These are phyloP conservation scores for Xylaria sp. DNA, from an alignment of 2,329 filamentous ascomycete species.

Conservation along the genomic window DNA sequence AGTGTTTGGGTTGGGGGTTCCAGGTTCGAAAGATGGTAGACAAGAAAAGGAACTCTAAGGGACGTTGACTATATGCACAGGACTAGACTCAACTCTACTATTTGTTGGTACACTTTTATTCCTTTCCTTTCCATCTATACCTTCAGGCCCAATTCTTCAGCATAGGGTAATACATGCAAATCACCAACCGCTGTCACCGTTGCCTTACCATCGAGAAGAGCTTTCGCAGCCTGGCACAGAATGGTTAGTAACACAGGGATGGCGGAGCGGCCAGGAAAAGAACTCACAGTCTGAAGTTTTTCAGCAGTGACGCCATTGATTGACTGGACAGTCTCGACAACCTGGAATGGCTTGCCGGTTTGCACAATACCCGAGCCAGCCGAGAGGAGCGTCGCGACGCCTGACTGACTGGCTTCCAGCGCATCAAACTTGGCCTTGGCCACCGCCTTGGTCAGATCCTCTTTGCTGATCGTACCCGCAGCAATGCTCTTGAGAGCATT, in stretches of 20 bases:
- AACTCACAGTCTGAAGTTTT: slow-evolving; percentile 83
- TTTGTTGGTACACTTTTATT: slow-evolving; percentile 57
- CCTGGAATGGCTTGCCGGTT: slow-evolving; percentile 83
- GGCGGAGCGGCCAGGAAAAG: slow-evolving; percentile 8
- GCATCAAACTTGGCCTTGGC: slow-evolving; percentile 94
- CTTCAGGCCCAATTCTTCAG: slow-evolving; percentile 91
- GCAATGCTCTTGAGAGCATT: slow-evolving; percentile 85
- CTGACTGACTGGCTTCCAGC: slow-evolving; percentile 82
- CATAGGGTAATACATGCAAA: slow-evolving; percentile 88
- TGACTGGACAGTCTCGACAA: slow-evolving; percentile 79
- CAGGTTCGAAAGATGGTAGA: slow-evolving; percentile 5
- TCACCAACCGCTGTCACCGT: slow-evolving; percentile 91
- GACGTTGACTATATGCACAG: slow-evolving; percentile 59
- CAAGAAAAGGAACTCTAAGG: slow-evolving; percentile 50
- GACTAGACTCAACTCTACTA: slow-evolving; percentile 53
- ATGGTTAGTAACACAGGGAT: slow-evolving; percentile 46
- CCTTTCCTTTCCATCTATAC: slow-evolving; percentile 71
- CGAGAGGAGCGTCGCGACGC: slow-evolving; percentile 79
- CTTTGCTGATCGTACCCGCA: slow-evolving; percentile 77
- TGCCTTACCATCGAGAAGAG: slow-evolving; percentile 87
- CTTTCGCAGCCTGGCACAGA: slow-evolving; percentile 78
- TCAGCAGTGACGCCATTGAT: slow-evolving; percentile 85
- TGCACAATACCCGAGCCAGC: slow-evolving; percentile 87
- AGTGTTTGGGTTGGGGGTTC: not conserved
- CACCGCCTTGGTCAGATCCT: slow-evolving; percentile 91